phyloP scores from a whole-genome alignment of 176 grass and related monocot genomes.

The Aegilops sharonensis region DNA sequence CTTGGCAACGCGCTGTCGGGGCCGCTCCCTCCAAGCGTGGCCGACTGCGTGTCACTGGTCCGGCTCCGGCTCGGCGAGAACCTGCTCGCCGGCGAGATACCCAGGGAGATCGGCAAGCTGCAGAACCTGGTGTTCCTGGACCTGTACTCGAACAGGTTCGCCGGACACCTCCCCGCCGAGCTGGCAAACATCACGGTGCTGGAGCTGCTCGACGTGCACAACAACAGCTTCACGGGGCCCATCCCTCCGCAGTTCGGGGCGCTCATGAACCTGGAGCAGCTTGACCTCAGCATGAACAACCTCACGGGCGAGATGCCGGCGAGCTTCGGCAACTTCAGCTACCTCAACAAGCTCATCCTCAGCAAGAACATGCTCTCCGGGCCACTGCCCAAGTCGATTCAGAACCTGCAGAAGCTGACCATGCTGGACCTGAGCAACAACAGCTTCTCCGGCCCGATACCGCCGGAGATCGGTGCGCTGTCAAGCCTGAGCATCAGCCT shows the following conservation, averaged over 20 bases:
- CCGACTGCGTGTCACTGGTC: slow-evolving; percentile 74
- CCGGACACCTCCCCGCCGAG: slow-evolving; percentile 53
- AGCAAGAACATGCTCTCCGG: slow-evolving; percentile 63
- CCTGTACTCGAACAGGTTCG: slow-evolving; percentile 75
- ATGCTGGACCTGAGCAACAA: slow-evolving; percentile 80
- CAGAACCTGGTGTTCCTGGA: slow-evolving; percentile 92
- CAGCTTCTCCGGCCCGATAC: slow-evolving; percentile 58
- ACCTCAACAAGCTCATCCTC: slow-evolving; percentile 91
- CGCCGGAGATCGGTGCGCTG: slow-evolving; percentile 52
- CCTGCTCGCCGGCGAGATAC: slow-evolving; percentile 68
- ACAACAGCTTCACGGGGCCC: slow-evolving; percentile 61
- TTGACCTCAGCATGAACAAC: slow-evolving; percentile 81
- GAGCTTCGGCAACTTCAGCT: slow-evolving; percentile 91
- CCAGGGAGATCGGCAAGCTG: slow-evolving; percentile 71
- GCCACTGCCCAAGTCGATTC: slow-evolving; percentile 55
- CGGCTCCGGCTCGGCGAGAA: slow-evolving; percentile 86
- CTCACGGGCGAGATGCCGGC: slow-evolving; percentile 63
- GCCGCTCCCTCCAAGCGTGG: slow-evolving; percentile 51
- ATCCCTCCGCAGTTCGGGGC: slow-evolving; percentile 65
- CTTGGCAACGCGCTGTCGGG: slow-evolving; percentile 79
- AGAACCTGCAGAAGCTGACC: slow-evolving; percentile 84
- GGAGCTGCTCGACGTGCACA: slow-evolving; percentile 86
- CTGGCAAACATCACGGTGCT: slow-evolving; percentile 86
- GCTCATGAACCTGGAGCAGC: slow-evolving; percentile 91
- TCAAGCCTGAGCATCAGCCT: slow-evolving; percentile 89